Evolutionary conservation across 1,284 basidiomycete genomes (phyloP).

Genomic region (Pyrrhoderma lamaoense): DNA sequence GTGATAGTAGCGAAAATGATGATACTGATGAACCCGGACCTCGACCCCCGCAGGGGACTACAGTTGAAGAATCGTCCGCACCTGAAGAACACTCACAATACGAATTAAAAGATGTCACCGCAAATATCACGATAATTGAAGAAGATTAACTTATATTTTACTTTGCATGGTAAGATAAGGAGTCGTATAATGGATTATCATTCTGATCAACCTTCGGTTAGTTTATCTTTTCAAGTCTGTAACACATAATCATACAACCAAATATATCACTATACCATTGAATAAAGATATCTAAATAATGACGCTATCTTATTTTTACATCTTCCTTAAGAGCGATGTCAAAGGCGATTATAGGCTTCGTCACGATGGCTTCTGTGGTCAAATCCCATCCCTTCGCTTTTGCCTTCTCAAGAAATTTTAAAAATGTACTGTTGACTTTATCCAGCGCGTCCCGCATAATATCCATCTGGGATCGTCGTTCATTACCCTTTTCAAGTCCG

Average conservation of each 20-base stretch:
- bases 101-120: slow-evolving; percentile 5
- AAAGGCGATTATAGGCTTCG: slow-evolving; percentile 3
- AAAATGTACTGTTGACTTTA: neutral
- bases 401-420: slow-evolving; percentile 13
- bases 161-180: neutral
- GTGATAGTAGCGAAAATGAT: slow-evolving; percentile 26
- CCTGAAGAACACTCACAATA: neutral
- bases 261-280: neutral
- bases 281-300: too few relatives aligned
- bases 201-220: too few relatives aligned
- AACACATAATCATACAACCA: too few relatives aligned
- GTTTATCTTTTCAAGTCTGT: too few relatives aligned
- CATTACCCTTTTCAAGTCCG: neutral
- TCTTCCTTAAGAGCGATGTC: neutral
- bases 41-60: neutral
- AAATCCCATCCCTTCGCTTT: slow-evolving; percentile 14
- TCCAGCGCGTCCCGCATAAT: neutral
- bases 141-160: slow-evolving; percentile 16
- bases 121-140: slow-evolving; percentile 23
- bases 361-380: slow-evolving; percentile 11
- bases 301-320: too few relatives aligned
- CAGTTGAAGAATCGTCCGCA: neutral
- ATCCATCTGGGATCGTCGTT: too few relatives aligned
- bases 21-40: slow-evolving; percentile 19
- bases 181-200: too few relatives aligned